Evolutionary conservation across 108 stramenopile genomes (phyloP).

Genomic region (Nitzschia palea): DNA sequence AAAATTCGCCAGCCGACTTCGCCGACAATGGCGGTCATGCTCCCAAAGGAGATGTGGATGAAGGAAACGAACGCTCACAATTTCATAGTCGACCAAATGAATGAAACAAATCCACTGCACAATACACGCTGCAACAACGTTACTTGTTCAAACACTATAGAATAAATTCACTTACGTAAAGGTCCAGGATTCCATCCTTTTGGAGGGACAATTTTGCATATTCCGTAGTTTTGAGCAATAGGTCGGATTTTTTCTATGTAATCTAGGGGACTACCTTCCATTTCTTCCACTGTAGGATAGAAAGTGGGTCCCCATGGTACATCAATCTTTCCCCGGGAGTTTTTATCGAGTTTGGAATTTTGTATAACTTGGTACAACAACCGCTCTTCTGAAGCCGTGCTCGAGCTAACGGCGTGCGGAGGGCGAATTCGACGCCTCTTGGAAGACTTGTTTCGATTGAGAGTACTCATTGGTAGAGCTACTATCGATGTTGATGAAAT

Average conservation of each 20-base stretch:
- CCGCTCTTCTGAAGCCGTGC: constrained; percentile 56
- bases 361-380: constrained; percentile 72
- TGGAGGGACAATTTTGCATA: constrained; percentile 97
- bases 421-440: constrained; percentile 8
- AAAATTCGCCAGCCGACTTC: too few relatives aligned
- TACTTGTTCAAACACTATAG: neutral
- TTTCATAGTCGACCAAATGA: neutral
- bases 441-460: constrained; percentile 11
- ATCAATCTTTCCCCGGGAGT: constrained; percentile 30
- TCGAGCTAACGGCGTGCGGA: constrained; percentile 2
- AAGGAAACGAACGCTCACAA: neutral
- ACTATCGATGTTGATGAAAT: too few relatives aligned
- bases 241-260: constrained; percentile 89
- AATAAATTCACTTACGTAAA: constrained; percentile 2
- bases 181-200: constrained; percentile 77
- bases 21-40: too few relatives aligned
- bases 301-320: constrained; percentile 77
- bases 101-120: too few relatives aligned
- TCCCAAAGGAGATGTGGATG: too few relatives aligned
- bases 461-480: constrained; percentile 15
- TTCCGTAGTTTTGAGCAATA: constrained; percentile 89
- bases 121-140: too few relatives aligned
- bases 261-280: constrained; percentile 77
- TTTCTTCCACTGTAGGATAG: constrained; percentile 85
- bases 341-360: constrained; percentile 60